Evolutionary conservation across 768 basidiomycete genomes (phyloP).

Genomic region (Boletus vermiculosoides): DNA sequence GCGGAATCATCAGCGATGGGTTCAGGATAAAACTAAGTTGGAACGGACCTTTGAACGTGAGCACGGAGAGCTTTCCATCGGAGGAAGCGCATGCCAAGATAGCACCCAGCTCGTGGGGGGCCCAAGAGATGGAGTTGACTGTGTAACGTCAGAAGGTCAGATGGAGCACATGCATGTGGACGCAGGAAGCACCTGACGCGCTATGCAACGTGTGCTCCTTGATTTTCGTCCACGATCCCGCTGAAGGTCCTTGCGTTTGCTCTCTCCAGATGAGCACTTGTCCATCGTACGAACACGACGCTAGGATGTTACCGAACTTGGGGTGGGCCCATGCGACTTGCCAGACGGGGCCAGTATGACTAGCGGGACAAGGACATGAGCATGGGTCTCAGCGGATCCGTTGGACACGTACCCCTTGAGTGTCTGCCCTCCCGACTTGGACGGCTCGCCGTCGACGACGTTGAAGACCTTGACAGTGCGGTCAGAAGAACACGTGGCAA

Average conservation of each 20-base stretch:
- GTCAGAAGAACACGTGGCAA: constrained; percentile 97
- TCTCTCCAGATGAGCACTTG: constrained; percentile 99
- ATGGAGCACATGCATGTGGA: background rate
- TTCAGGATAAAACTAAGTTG: background rate
- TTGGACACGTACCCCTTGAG: constrained; percentile 66
- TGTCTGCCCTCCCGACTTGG: constrained; percentile 65
- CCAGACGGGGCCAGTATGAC: constrained; percentile 98
- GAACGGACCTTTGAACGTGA: constrained; percentile 91
- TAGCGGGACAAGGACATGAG: constrained; percentile 29
- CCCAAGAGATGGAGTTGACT: constrained; percentile 99
- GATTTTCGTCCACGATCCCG: constrained; percentile 84
- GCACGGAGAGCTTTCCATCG: constrained; percentile 94
- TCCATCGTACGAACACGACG: constrained; percentile 98
- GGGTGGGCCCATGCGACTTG: constrained; percentile 98
- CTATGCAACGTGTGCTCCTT: constrained; percentile 95
- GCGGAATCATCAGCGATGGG: background rate
- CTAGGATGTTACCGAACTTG: constrained; percentile 93
- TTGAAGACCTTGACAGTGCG: constrained; percentile 94
- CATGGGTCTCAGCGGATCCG: background rate
- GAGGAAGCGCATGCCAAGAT: constrained; percentile 96
- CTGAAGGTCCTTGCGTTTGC: constrained; percentile 49
- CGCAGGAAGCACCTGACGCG: constrained; percentile 72
- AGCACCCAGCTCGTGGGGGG: constrained; percentile 96
- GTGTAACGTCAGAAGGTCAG: background rate
- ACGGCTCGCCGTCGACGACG: constrained; percentile 83